phyloP scores from a whole-genome alignment of 331 rosid species.

The Ulmus americana region DNA sequence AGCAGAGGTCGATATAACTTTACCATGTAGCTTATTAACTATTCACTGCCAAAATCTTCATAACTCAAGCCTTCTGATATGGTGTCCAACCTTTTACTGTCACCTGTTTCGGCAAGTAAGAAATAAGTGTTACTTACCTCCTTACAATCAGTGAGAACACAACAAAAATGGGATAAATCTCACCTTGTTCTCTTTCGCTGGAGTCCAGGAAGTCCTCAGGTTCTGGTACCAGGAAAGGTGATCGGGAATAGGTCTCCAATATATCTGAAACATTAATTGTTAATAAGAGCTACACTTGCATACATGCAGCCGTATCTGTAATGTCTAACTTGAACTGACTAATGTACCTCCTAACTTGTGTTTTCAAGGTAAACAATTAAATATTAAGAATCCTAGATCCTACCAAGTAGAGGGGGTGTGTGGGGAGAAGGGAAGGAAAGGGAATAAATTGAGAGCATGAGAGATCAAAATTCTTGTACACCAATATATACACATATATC shows the following conservation, averaged over 20 bases:
- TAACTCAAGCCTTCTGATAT: constrained; percentile 48
- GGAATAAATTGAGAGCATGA: background rate
- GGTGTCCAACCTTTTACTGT: constrained; percentile 36
- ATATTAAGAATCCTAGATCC: too few relatives aligned
- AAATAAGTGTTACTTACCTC: constrained; percentile 8
- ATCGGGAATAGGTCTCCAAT: constrained; percentile 44
- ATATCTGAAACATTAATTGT: constrained; percentile 28
- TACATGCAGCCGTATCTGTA: background rate
- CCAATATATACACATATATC: background rate
- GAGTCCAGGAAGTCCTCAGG: constrained; percentile 34
- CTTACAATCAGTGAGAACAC: background rate
- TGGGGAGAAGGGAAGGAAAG: background rate
- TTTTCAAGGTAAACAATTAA: too few relatives aligned
- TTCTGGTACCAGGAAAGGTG: constrained; percentile 39
- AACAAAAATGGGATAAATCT: background rate
- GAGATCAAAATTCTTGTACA: background rate
- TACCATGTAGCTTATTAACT: constrained; percentile 15
- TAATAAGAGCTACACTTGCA: too few relatives aligned
- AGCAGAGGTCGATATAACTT: background rate
- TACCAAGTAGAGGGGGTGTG: background rate
- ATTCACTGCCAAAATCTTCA: constrained; percentile 49
- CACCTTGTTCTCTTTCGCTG: constrained; percentile 44
- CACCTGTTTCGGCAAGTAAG: constrained; percentile 20
- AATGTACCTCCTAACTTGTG: background rate
- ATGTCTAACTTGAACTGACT: background rate